Evolutionary conservation across 306 rosid species (phyloP).

Genomic region (Dryas drummondii): DNA sequence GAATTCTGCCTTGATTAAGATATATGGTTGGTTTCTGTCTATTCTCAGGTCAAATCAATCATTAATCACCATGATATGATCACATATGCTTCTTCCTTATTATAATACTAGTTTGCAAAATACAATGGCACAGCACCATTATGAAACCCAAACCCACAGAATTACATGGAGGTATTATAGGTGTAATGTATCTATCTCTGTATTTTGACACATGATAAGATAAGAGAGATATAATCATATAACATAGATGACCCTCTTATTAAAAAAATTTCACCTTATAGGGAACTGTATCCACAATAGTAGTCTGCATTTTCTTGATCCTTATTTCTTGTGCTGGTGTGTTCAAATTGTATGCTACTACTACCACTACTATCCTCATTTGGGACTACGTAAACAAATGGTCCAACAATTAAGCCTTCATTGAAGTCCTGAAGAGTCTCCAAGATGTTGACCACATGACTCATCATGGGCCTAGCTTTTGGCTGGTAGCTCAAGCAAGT

Average conservation of each 20-base stretch:
- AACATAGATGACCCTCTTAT: too few species aligned
- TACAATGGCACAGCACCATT: not conserved
- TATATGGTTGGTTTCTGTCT: conserved; percentile 8
- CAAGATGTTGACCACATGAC: conserved; percentile 53
- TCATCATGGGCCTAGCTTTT: conserved; percentile 58
- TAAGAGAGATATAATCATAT: too few species aligned
- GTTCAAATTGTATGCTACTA: not conserved
- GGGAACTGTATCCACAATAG: not conserved
- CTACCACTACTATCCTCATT: conserved; percentile 23
- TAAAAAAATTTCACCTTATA: not conserved
- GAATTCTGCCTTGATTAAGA: not conserved
- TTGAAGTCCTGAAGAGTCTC: conserved; percentile 60
- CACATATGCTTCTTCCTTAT: not conserved
- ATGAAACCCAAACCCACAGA: not conserved
- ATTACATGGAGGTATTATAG: too few species aligned
- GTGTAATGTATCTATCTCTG: too few species aligned
- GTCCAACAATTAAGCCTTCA: conserved; percentile 40
- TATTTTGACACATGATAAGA: too few species aligned
- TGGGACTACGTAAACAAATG: conserved; percentile 77
- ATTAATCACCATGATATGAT: not conserved
- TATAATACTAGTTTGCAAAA: not conserved
- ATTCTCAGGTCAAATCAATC: not conserved
- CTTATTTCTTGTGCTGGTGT: too few species aligned
- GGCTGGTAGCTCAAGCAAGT: conserved; percentile 67
- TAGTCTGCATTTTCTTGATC: not conserved